Evolutionary conservation across 257 asterid genomes (phyloP).

Genomic region (Lycium ferocissimum): DNA sequence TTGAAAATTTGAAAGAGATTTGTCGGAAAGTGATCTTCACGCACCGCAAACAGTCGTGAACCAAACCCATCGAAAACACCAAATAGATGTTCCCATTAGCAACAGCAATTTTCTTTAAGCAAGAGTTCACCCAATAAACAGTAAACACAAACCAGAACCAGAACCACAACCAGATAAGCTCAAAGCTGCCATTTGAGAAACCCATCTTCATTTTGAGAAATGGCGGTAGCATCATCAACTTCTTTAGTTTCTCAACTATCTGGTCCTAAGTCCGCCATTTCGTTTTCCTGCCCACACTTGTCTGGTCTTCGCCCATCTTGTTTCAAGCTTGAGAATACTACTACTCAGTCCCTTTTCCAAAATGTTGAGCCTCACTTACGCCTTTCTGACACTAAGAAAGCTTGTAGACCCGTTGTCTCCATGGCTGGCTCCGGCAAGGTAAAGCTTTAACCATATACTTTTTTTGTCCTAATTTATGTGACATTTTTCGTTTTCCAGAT

Average conservation of each 20-base stretch:
- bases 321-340: slow-evolving; percentile 39
- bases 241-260: slow-evolving; percentile 47
- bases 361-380: slow-evolving; percentile 64
- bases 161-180: too few relatives aligned
- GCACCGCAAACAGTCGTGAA: neutral
- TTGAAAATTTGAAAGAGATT: too few relatives aligned
- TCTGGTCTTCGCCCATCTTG: slow-evolving; percentile 74
- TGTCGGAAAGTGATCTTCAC: neutral
- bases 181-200: neutral
- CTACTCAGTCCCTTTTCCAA: slow-evolving; percentile 59
- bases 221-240: slow-evolving; percentile 48
- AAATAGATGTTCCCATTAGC: neutral
- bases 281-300: slow-evolving; percentile 39
- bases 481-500: too few relatives aligned
- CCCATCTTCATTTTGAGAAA: neutral
- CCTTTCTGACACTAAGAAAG: slow-evolving; percentile 51
- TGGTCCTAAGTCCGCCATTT: slow-evolving; percentile 17
- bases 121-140: too few relatives aligned
- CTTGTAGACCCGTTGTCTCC: slow-evolving; percentile 68
- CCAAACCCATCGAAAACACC: neutral
- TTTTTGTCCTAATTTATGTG: too few relatives aligned
- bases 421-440: slow-evolving; percentile 99
- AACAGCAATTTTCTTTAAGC: neutral
- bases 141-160: too few relatives aligned
- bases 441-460: neutral